These are phyloP conservation scores for Fusarium anguioides DNA, from an alignment of 2,329 filamentous ascomycete genomes.

Conservation along the genomic window DNA sequence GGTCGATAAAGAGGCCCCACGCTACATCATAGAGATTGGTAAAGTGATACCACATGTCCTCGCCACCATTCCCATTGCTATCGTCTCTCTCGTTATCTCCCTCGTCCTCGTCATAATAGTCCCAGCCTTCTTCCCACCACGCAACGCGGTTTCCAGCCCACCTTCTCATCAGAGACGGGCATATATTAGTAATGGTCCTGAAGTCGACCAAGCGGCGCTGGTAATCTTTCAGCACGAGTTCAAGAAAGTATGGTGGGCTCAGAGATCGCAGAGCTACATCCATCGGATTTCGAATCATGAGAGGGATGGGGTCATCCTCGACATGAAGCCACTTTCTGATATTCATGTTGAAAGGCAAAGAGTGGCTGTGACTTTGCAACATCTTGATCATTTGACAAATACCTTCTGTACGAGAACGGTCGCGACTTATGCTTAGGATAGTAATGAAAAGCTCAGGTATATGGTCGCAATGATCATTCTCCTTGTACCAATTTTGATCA, in stretches of 20 bases:
- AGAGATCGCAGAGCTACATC: neutral
- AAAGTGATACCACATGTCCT: neutral
- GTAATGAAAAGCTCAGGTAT: neutral
- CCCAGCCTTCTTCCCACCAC: too few relatives aligned
- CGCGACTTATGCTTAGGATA: neutral
- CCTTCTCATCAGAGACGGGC: neutral
- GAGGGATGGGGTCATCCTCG: neutral
- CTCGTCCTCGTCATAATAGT: too few relatives aligned
- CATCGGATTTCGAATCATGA: neutral
- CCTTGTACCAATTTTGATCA: fast-evolving
- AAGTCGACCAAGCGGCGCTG: neutral
- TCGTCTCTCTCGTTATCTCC: too few relatives aligned
- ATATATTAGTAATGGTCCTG: fast-evolving
- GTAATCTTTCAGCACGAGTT: neutral
- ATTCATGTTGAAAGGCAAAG: neutral
- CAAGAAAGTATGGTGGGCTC: neutral
- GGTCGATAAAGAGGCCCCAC: neutral
- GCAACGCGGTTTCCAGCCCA: neutral
- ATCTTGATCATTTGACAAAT: conserved; percentile 6
- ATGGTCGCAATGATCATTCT: neutral
- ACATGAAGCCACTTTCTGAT: fast-evolving
- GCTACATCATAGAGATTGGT: neutral
- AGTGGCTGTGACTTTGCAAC: neutral
- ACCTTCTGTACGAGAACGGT: neutral
- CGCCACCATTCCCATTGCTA: too few relatives aligned